phyloP scores from a whole-genome alignment of 352 stramenopile species.

The Phytophthora pistaciae region DNA sequence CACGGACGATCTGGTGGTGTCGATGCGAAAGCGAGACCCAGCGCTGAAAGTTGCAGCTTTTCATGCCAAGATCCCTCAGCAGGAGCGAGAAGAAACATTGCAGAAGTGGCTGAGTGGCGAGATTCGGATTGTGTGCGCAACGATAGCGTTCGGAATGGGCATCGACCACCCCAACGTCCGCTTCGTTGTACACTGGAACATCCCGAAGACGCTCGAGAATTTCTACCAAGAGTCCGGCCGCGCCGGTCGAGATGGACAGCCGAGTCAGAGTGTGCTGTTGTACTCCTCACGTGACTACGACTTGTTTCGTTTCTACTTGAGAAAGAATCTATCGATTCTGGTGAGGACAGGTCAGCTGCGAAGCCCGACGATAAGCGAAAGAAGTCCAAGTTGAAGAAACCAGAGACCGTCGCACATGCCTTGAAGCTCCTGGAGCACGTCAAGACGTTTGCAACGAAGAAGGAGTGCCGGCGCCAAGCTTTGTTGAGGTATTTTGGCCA shows the following conservation, averaged over 20 bases:
- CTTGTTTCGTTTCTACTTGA: constrained; percentile 53
- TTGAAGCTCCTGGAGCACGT: constrained; percentile 49
- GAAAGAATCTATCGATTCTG: constrained; percentile 30
- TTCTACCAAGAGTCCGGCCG: constrained; percentile 98
- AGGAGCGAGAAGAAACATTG: constrained; percentile 50
- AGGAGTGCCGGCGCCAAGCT: constrained; percentile 60
- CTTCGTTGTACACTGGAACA: constrained; percentile 92
- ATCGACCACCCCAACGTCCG: constrained; percentile 93
- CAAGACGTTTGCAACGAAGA: constrained; percentile 52
- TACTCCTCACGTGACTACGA: constrained; percentile 70
- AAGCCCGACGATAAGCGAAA: constrained; percentile 2
- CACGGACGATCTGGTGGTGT: constrained; percentile 52
- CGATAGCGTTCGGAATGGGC: constrained; percentile 94
- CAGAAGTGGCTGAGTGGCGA: constrained; percentile 55
- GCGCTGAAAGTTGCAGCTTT: constrained; percentile 52
- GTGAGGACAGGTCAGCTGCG: neutral
- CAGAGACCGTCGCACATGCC: constrained; percentile 27
- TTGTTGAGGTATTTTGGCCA: constrained; percentile 71
- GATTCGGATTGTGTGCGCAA: constrained; percentile 89
- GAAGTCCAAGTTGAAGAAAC: constrained; percentile 10
- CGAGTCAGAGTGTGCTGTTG: constrained; percentile 87
- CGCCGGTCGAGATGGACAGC: constrained; percentile 93
- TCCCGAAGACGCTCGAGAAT: constrained; percentile 92
- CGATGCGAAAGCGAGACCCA: constrained; percentile 36
- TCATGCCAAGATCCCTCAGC: constrained; percentile 57